These are phyloP conservation scores for Dentipellis sp. DNA, from an alignment of 768 basidiomycete species.

Conservation along the genomic window DNA sequence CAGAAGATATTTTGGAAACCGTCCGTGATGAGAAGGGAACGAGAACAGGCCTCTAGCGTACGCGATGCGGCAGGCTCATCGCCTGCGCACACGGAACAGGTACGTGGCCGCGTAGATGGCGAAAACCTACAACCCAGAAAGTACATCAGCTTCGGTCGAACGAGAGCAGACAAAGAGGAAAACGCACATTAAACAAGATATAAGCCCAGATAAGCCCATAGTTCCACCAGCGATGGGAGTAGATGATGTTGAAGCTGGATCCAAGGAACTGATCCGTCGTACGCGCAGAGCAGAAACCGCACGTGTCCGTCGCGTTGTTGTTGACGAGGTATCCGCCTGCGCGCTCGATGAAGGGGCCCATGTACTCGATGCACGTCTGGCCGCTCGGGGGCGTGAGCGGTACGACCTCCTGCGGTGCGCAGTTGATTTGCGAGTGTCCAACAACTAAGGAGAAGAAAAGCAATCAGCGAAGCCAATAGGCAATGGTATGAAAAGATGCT, in stretches of 20 bases:
- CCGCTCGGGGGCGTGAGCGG: constrained; percentile 38
- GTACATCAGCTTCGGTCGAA: not conserved
- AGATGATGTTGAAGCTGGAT: constrained; percentile 51
- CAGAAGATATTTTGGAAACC: no score
- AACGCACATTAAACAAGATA: constrained; percentile 34
- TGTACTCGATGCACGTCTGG: constrained; percentile 38
- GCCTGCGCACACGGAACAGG: no score
- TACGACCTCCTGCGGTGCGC: constrained; percentile 54
- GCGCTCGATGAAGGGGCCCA: constrained; percentile 29
- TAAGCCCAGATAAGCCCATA: constrained; percentile 37
- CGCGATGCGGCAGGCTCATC: no score
- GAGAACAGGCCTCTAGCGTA: no score
- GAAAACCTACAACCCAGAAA: not conserved
- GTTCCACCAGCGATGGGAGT: constrained; percentile 39
- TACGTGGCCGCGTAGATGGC: not conserved
- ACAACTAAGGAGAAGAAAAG: constrained; percentile 29
- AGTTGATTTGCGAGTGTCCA: constrained; percentile 40
- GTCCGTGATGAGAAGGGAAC: no score
- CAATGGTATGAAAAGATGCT: constrained; percentile 7
- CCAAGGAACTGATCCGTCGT: constrained; percentile 52
- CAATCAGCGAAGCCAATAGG: not conserved
- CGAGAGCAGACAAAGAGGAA: not conserved
- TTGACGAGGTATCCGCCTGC: constrained; percentile 42
- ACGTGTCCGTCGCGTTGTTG: constrained; percentile 26
- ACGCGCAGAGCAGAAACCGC: constrained; percentile 47